Conservation (phyloP, 1,284 basidiomycete genomes). For the Coniferiporia weirii region DNA sequence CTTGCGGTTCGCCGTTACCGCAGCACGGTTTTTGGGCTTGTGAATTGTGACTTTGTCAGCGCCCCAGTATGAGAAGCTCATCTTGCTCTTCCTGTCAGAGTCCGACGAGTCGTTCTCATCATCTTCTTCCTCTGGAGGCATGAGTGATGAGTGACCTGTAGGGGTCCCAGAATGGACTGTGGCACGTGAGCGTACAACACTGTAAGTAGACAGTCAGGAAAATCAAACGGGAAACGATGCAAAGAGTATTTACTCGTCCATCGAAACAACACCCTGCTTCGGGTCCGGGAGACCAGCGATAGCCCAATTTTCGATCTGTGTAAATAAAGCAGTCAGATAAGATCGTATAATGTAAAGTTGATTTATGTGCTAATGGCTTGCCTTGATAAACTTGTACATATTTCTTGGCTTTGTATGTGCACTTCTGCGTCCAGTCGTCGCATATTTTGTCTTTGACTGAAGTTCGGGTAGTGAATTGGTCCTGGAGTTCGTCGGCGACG, state of each 20-base stretch:
- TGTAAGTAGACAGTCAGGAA: constrained; percentile 25
- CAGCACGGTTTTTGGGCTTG: constrained; percentile 57
- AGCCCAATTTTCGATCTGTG: constrained; percentile 84
- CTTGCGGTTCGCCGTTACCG: constrained; percentile 41
- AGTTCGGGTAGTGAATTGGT: constrained; percentile 73
- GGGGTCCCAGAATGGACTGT: constrained; percentile 46
- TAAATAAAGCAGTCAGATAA: constrained; percentile 10
- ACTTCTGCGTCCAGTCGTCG: constrained; percentile 67
- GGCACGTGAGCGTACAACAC: constrained; percentile 63
- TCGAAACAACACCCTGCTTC: constrained; percentile 69
- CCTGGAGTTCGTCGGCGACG: constrained; percentile 62
- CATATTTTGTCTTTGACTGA: constrained; percentile 75
- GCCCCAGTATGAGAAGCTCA: constrained; percentile 89
- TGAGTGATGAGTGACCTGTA: constrained; percentile 51
- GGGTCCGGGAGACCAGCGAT: constrained; percentile 70
- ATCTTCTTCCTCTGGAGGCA: constrained; percentile 63
- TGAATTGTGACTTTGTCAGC: constrained; percentile 83
- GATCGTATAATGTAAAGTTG: constrained; percentile 8
- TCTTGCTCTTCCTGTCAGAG: constrained; percentile 82
- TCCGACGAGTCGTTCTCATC: constrained; percentile 65
- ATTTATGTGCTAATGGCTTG: constrained; percentile 28
- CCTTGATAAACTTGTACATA: constrained; percentile 84
- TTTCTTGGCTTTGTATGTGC: constrained; percentile 79
- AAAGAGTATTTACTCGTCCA: constrained; percentile 67
- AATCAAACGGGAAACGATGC: constrained; percentile 7